Evolutionary conservation across 345 rosid genomes (phyloP), one percentile per base, ranked within the genome.

Genomic region (Acer saccharum): DNA sequence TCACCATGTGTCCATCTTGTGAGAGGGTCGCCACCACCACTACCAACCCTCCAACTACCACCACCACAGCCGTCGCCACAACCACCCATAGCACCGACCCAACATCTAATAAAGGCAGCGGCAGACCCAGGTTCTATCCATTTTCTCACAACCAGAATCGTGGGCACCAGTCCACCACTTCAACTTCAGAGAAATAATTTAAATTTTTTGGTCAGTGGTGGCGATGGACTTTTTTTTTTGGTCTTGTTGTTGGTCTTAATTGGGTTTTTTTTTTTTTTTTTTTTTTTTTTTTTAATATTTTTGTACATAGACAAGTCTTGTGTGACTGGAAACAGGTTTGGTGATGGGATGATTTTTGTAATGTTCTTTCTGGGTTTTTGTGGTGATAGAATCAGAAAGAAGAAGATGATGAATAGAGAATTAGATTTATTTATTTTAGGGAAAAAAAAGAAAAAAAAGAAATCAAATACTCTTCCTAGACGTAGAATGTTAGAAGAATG

Each of bases 1-100:
- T 83, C 23, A 79, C 79, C 54, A 74, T 80, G 81, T 83, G 83
- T 44, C 86, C 86, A 41, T 79, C 85, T 18, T 83, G 86, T 69
- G 83, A 83, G 78, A 81, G 81, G 60, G 82, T 85, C 9, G 88
- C 80, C 74, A 77, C 83, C 25, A 70, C 79, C 21, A 10, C 32
- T 23, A 14, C 69, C 23, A 48, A 21, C n/a, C 39, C 39, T 4
- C 39, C 39, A 35, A 4, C 39, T 35, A 77, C 83, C 25, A 70
- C 79, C 21, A 10, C 32, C 32, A 10, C 69, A 35, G 39, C 39
- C 39, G 39, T 4, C 21, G 32, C 39, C n/a, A 18, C 44, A 0
- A 10, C 27, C 2, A 52, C 68, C 9, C 46, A 21, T 3, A 39
- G 21, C 54, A 65, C 75, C 41, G 62, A 61, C 13, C 69, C 81